phyloP scores from a whole-genome alignment of 177 flowering plant species.

The Vitis hybrid region DNA sequence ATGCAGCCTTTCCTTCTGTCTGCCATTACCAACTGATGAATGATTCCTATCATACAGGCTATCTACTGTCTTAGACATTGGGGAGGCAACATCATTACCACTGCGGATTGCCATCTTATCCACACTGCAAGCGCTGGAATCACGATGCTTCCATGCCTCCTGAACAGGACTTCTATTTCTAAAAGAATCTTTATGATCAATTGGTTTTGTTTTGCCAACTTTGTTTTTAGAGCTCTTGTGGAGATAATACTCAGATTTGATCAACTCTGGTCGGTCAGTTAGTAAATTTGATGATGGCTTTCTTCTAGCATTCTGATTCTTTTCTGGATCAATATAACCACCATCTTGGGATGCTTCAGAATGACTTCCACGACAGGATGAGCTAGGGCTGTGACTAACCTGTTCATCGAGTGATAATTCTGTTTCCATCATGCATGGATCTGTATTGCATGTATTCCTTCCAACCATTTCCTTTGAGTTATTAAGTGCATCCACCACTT shows the following conservation, averaged over 20 bases:
- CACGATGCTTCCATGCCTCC: conserved; percentile 15
- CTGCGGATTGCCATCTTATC: conserved; percentile 10
- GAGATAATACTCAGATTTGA: conserved; percentile 14
- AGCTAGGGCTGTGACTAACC: conserved; percentile 19
- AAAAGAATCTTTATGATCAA: conserved; percentile 10
- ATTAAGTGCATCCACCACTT: conserved; percentile 13
- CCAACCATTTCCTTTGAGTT: conserved; percentile 15
- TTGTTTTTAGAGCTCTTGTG: conserved; percentile 21
- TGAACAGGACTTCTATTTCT: conserved; percentile 15
- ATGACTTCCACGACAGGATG: conserved; percentile 28
- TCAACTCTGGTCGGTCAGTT: conserved; percentile 14
- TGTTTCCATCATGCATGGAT: conserved; percentile 17
- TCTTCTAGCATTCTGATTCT: conserved; percentile 14
- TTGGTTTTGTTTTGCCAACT: conserved; percentile 14
- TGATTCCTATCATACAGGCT: conserved; percentile 13
- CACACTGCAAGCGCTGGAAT: conserved; percentile 3
- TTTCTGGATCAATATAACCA: conserved; percentile 16
- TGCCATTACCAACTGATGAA: conserved; percentile 8
- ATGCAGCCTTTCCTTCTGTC: conserved; percentile 19
- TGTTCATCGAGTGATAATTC: conserved; percentile 32
- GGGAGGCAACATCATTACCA: conserved; percentile 4
- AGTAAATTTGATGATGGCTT: conserved; percentile 23
- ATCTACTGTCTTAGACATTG: conserved; percentile 12
- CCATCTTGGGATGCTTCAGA: conserved; percentile 23
- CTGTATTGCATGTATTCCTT: conserved; percentile 8